Conservation (phyloP, 139 green algal genomes). For the Coccomyxa sp. region DNA sequence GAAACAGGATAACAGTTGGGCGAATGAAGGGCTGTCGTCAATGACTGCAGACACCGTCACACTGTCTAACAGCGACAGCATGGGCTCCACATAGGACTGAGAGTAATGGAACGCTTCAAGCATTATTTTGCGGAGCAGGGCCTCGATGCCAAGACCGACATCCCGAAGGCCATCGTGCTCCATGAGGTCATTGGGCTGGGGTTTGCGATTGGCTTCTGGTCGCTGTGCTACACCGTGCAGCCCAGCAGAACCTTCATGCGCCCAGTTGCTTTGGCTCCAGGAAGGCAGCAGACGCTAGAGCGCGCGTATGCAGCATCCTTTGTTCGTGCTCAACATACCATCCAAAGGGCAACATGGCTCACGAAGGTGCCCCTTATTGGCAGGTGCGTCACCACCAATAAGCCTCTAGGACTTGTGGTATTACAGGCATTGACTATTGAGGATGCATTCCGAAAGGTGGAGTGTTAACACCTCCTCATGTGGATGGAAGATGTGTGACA, state of each 20-base stretch:
- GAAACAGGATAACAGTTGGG: too few relatives aligned
- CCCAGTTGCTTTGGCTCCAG: neutral
- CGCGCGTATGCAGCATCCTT: conserved; percentile 8
- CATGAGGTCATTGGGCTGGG: conserved; percentile 25
- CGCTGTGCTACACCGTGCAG: conserved; percentile 25
- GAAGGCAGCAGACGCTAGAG: neutral
- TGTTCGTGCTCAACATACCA: neutral
- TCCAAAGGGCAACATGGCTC: conserved; percentile 17
- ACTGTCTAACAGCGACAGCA: too few relatives aligned
- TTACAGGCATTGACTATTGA: neutral
- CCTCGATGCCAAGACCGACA: conserved; percentile 16
- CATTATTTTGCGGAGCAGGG: conserved; percentile 27
- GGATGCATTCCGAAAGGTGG: neutral
- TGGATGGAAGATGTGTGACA: neutral
- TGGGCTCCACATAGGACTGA: too few relatives aligned
- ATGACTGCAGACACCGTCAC: too few relatives aligned
- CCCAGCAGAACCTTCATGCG: conserved; percentile 12
- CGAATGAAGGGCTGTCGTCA: too few relatives aligned
- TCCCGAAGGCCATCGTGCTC: conserved; percentile 27
- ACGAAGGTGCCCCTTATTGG: neutral
- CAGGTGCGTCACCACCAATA: neutral
- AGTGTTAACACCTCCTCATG: neutral
- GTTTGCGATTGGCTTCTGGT: conserved; percentile 25
- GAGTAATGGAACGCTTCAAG: neutral
- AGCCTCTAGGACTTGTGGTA: neutral